Evolutionary conservation across 2,329 filamentous ascomycete species (phyloP).

Genomic region (Neonectria punicea): DNA sequence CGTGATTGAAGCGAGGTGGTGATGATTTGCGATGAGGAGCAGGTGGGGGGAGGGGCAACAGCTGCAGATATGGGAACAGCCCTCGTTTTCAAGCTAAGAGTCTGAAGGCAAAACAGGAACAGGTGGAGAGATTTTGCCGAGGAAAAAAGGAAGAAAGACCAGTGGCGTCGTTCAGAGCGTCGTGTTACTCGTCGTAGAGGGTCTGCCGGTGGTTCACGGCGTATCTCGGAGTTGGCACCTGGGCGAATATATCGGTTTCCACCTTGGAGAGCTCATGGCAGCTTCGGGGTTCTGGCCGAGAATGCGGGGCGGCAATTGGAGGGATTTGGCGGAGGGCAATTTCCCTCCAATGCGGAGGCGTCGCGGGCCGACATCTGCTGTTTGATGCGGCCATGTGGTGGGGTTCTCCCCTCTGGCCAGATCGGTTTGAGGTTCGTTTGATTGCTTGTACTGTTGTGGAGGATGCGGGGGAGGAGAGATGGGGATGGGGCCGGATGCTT

Average conservation of each 20-base stretch:
- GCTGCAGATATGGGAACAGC: conserved; percentile 22
- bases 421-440: background rate
- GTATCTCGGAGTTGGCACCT: conserved; percentile 21
- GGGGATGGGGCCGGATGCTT: background rate
- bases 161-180: background rate
- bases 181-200: background rate
- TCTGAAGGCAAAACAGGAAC: conserved; percentile 1
- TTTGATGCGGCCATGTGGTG: conserved; percentile 30
- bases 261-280: conserved; percentile 23
- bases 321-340: conserved; percentile 36
- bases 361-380: conserved; percentile 27
- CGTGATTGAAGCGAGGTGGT: conserved; percentile 5
- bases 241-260: conserved; percentile 20
- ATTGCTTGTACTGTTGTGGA: conserved; percentile 4
- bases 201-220: conserved; percentile 10
- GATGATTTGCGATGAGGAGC: conserved; percentile 17
- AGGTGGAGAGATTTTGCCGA: background rate
- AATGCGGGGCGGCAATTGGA: conserved; percentile 43
- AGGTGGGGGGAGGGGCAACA: conserved; percentile 34
- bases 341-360: conserved; percentile 38
- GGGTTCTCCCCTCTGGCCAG: background rate
- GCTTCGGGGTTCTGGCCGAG: conserved; percentile 41
- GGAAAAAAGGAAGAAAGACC: conserved; percentile 12
- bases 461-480: conserved; percentile 5
- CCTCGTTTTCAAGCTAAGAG: background rate